Base-by-base conservation (phyloP, 176 grass and related monocot genomes). In the Oryza punctata region DNA sequence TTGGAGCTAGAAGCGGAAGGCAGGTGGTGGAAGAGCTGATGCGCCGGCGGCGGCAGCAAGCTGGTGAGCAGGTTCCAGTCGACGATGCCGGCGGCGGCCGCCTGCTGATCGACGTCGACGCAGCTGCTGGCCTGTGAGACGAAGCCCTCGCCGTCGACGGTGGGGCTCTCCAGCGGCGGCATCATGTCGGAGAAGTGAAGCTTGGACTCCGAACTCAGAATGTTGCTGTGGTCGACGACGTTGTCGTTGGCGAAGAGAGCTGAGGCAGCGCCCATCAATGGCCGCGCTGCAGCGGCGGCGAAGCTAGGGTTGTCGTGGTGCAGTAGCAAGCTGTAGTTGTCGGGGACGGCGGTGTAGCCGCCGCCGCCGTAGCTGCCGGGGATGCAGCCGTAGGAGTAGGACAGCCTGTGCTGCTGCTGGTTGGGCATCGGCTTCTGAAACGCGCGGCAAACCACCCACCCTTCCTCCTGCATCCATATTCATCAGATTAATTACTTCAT, bases 401-500 rank as follows among this genome's bases (percentile, higher is more conserved):
- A 35, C n/a, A 84, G 60, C 60, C 91, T 92, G 52, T 93, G 96
- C 33, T 93, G 96, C 33, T 86, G 88, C 44, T 86, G 88, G 50
- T 72, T 98, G 43, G 87, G 89, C 50, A 28, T 80, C 3, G 96
- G 87, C 73, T 98, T 98, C 68, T 81, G 82, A 78, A 98, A 98
- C 5, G 96, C 96, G 57, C 96, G 91, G 80, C 96, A 98, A 0
- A 98, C 96, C 12, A 98, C 96, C 96, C 96, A 98, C 16, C 96
- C 96, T 89, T 98, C 96, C 85, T 98, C 96, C 93, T 95, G 85
- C 57, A 61, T 10, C 2, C 9, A 61, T 61, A 9, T 59, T 1
- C 7, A 23, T 23, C 50, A 54, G 12, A 50, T 50, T 14, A 18
- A 35, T 35, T 29, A 29, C 28, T 47, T 47, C 45, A 10, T 50